phyloP scores from a whole-genome alignment of 23 red algal species.

The Gracilaria vermiculophylla region DNA sequence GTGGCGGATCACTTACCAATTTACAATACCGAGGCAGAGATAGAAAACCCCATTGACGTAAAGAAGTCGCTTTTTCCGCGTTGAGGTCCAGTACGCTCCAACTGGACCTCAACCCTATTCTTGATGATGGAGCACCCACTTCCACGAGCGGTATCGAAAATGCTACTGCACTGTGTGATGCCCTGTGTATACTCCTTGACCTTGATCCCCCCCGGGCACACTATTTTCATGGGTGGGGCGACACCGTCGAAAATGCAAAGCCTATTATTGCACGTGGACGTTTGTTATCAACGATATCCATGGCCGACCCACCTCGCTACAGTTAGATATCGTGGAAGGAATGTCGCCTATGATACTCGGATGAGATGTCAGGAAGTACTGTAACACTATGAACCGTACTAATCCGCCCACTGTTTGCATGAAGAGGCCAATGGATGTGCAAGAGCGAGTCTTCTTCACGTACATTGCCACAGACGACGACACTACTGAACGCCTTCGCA shows the following conservation, averaged over 20 bases:
- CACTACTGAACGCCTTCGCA: not conserved
- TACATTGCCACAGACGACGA: not conserved
- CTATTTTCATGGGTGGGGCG: conserved; percentile 33
- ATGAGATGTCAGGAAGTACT: not conserved
- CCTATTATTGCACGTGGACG: not conserved
- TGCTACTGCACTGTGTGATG: too few relatives aligned
- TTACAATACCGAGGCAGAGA: not conserved
- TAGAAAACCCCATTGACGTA: not conserved
- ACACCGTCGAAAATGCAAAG: not conserved
- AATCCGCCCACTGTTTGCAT: not conserved
- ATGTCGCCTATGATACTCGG: conserved; percentile 9
- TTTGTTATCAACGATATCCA: conserved; percentile 15
- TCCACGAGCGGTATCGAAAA: conserved; percentile 11
- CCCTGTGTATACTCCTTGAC: not conserved
- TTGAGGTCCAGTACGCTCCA: conserved; percentile 4
- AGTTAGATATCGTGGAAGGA: conserved; percentile 18
- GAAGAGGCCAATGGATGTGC: conserved; percentile 16
- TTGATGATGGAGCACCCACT: conserved; percentile 49
- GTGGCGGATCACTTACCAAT: not conserved
- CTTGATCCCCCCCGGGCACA: conserved; percentile 7
- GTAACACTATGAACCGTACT: not conserved
- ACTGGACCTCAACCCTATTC: conserved; percentile 15
- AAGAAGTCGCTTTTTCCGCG: conserved; percentile 36
- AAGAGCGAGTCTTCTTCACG: not conserved
- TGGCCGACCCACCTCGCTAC: conserved; percentile 4